phyloP scores from a whole-genome alignment of 352 stramenopile species.

The Pythium sukuiense region DNA sequence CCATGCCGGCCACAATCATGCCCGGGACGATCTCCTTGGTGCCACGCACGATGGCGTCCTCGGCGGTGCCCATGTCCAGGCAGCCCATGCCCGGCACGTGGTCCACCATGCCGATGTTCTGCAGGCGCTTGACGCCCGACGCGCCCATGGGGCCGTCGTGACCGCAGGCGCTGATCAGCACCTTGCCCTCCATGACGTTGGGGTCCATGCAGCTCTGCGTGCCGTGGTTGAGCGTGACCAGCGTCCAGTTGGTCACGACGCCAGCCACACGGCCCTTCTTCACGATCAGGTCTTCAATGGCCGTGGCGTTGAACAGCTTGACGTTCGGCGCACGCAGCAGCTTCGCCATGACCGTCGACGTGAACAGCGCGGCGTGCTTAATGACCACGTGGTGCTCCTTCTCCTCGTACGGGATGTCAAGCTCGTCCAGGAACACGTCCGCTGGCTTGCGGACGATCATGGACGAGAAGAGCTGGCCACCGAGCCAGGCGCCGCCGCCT shows the following conservation, averaged over 20 bases:
- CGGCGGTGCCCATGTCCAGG: conserved; percentile 58
- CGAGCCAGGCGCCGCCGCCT: conserved; percentile 57
- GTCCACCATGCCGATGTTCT: conserved; percentile 67
- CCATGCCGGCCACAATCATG: conserved; percentile 66
- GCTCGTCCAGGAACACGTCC: conserved; percentile 58
- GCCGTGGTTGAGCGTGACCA: conserved; percentile 66
- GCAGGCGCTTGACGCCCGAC: conserved; percentile 62
- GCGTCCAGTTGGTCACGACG: conserved; percentile 71
- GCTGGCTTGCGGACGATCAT: conserved; percentile 73
- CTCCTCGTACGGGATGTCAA: conserved; percentile 65
- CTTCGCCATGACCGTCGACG: conserved; percentile 67
- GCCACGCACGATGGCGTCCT: conserved; percentile 60
- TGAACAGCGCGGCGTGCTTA: conserved; percentile 66
- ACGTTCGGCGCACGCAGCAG: conserved; percentile 54
- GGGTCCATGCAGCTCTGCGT: conserved; percentile 76
- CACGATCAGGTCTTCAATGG: conserved; percentile 67
- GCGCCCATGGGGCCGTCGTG: conserved; percentile 67
- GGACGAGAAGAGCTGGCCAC: conserved; percentile 62
- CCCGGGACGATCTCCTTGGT: conserved; percentile 66
- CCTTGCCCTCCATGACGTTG: conserved; percentile 72
- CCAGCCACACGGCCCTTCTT: conserved; percentile 60
- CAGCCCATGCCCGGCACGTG: conserved; percentile 59
- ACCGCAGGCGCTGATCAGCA: conserved; percentile 59
- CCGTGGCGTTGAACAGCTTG: conserved; percentile 75
- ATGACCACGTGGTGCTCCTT: conserved; percentile 70